Conservation (phyloP, 805 yeast species). For the Wickerhamiella cacticola region DNA sequence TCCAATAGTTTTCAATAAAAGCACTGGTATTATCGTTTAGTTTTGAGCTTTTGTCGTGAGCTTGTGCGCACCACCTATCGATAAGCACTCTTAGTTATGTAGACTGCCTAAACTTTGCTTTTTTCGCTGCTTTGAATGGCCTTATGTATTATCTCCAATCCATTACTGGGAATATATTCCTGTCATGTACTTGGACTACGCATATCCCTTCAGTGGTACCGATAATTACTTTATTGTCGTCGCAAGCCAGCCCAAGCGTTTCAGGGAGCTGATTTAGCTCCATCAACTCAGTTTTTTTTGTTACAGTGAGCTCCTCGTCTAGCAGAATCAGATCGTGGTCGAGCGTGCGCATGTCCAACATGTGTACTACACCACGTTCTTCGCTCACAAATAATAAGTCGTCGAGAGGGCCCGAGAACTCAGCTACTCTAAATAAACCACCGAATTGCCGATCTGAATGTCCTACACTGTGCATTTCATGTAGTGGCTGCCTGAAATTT, state of each 20-base stretch:
- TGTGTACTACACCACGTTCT: slow-evolving; percentile 77
- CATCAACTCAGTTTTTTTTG: not conserved
- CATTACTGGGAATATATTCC: not conserved
- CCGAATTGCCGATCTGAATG: too few relatives aligned
- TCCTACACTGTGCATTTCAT: slow-evolving; percentile 26
- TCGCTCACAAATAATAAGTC: slow-evolving; percentile 70
- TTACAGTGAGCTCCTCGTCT: not conserved
- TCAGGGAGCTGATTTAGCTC: slow-evolving; percentile 25
- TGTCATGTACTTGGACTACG: slow-evolving; percentile 18
- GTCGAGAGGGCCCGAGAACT: slow-evolving; percentile 53
- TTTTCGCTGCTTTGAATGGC: not conserved
- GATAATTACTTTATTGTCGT: slow-evolving; percentile 40
- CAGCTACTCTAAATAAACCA: slow-evolving; percentile 54
- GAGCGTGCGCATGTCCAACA: slow-evolving; percentile 65
- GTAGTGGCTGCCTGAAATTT: slow-evolving; percentile 30
- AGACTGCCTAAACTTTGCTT: too few relatives aligned
- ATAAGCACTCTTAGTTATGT: too few relatives aligned
- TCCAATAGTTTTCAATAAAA: too few relatives aligned
- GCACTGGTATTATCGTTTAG: too few relatives aligned
- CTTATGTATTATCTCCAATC: not conserved
- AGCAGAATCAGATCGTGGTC: slow-evolving; percentile 39
- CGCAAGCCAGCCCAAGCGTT: slow-evolving; percentile 52
- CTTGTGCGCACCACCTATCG: too few relatives aligned
- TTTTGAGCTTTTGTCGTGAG: too few relatives aligned
- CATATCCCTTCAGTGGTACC: slow-evolving; percentile 59